phyloP scores from a whole-genome alignment of 1,284 basidiomycete species.

The Ustilago trichophora region DNA sequence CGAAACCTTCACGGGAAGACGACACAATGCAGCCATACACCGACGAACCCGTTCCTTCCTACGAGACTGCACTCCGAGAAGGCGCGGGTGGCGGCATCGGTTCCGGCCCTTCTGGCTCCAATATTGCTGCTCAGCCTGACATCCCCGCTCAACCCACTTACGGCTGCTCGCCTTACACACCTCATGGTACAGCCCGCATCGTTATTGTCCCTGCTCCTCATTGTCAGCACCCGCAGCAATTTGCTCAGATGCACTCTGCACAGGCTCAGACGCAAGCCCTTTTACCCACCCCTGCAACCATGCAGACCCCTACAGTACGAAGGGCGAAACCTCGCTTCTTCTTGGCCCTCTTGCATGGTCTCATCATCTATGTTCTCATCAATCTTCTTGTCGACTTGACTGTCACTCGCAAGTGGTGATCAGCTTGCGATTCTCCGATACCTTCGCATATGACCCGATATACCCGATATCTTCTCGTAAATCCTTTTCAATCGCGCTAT shows the following conservation, averaged over 20 bases:
- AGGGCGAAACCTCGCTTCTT: slow-evolving; percentile 34
- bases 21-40: background rate
- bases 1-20: background rate
- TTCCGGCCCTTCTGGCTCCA: slow-evolving; percentile 15
- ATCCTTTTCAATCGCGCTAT: background rate
- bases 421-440: no score
- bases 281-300: slow-evolving; percentile 13
- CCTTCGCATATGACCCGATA: no score
- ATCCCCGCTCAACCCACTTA: slow-evolving; percentile 10
- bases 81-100: slow-evolving; percentile 28
- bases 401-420: no score
- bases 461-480: no score
- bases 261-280: slow-evolving; percentile 7
- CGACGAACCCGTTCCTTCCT: slow-evolving; percentile 46
- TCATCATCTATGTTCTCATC: slow-evolving; percentile 44
- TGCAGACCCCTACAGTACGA: slow-evolving; percentile 6
- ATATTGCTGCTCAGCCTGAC: background rate
- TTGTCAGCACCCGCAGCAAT: slow-evolving; percentile 2
- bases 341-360: slow-evolving; percentile 24
- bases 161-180: slow-evolving; percentile 38
- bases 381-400: slow-evolving; percentile 31
- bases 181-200: slow-evolving; percentile 31
- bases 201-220: slow-evolving; percentile 38
- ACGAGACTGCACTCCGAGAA: slow-evolving; percentile 39
- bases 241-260: slow-evolving; percentile 1